Percentiles rank a stretch among this genome's conserved stretches.
phyloP scores from a whole-genome alignment of 345 rosid species.

The Mallotus nudiflorus region DNA sequence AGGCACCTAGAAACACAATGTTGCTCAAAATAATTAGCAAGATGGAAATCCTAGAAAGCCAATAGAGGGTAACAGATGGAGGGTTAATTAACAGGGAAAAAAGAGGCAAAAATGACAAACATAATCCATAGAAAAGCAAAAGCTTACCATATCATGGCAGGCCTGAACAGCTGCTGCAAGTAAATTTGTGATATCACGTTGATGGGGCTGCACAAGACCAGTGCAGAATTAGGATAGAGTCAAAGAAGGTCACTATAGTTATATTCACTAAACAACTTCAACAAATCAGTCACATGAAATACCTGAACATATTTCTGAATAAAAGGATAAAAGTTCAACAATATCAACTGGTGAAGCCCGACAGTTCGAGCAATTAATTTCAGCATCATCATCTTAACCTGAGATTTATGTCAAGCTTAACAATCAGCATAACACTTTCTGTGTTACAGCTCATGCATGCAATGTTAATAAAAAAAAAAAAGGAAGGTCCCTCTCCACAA shows the following conservation, averaged over 20 bases:
- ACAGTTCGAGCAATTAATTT: slow-evolving; percentile 85
- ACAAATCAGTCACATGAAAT: slow-evolving; percentile 18
- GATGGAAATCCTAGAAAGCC: not conserved
- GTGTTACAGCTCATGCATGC: not conserved
- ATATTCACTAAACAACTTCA: slow-evolving; percentile 15
- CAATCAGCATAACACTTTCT: not conserved
- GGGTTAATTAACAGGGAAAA: not conserved
- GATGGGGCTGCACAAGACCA: slow-evolving; percentile 77
- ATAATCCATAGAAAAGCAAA: slow-evolving; percentile 14
- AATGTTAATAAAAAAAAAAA: too few species aligned
- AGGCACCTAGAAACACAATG: slow-evolving; percentile 61
- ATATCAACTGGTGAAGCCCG: slow-evolving; percentile 84
- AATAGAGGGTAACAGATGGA: not conserved
- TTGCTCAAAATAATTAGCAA: slow-evolving; percentile 7
- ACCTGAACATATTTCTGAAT: slow-evolving; percentile 89
- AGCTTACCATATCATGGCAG: slow-evolving; percentile 91
- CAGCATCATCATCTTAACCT: slow-evolving; percentile 93
- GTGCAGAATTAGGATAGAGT: not conserved
- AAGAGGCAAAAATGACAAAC: slow-evolving; percentile 6
- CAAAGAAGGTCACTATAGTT: not conserved
- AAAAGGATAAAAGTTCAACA: slow-evolving; percentile 71
- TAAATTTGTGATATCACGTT: slow-evolving; percentile 79
- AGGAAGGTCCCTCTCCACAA: not conserved
- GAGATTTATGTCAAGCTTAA: slow-evolving; percentile 23
- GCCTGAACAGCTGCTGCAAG: slow-evolving; percentile 97